phyloP scores from a whole-genome alignment of 257 asterid genomes.

The Nyctanthes arbortristis region DNA sequence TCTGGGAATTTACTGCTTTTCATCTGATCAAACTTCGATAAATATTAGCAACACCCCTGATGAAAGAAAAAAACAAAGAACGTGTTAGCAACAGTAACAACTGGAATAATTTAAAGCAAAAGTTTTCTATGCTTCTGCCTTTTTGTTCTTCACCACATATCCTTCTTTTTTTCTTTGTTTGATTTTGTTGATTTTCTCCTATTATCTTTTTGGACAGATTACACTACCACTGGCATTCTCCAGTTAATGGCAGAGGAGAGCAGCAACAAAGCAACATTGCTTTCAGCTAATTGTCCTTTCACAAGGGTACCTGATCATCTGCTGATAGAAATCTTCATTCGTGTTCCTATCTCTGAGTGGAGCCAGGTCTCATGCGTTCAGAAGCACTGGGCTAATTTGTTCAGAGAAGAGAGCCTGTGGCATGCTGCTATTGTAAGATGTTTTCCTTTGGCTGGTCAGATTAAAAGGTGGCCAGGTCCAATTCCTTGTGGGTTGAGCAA shows the following conservation, averaged over 20 bases:
- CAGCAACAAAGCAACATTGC: conserved; percentile 24
- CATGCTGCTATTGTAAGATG: conserved; percentile 58
- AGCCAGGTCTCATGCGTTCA: conserved; percentile 52
- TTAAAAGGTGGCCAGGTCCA: conserved; percentile 77
- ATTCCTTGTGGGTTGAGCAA: conserved; percentile 71
- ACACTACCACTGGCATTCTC: conserved; percentile 18
- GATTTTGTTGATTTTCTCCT: neutral
- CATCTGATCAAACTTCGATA: neutral
- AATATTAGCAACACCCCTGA: neutral
- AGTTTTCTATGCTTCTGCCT: neutral
- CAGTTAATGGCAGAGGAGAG: conserved; percentile 51
- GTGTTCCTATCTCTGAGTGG: conserved; percentile 65
- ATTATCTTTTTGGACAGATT: conserved; percentile 15
- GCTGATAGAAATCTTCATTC: conserved; percentile 56
- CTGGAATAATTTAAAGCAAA: neutral
- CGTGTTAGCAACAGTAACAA: neutral
- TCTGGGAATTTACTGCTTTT: neutral
- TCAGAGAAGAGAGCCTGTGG: conserved; percentile 71
- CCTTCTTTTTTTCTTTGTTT: neutral
- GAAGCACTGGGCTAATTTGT: conserved; percentile 64
- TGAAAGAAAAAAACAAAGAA: neutral
- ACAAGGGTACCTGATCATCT: conserved; percentile 63
- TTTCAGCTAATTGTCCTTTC: conserved; percentile 47
- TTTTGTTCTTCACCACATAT: neutral
- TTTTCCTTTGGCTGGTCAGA: conserved; percentile 57